These are phyloP conservation scores for Aspergillus candidus DNA, from an alignment of 2,329 filamentous ascomycete species.

Conservation along the genomic window DNA sequence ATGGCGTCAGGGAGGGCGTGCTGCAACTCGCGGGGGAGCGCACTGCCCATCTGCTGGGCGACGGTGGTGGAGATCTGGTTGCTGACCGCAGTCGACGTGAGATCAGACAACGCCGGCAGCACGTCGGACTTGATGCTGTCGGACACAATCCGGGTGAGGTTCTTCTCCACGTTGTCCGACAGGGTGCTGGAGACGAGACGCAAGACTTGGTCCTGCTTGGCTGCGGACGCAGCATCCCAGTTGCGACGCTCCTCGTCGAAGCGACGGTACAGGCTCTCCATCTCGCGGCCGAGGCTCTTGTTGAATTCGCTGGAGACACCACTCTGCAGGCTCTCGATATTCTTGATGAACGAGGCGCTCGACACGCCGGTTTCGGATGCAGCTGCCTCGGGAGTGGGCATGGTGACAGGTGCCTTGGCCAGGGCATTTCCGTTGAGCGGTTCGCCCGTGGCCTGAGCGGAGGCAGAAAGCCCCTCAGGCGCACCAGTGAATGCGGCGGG, in stretches of 20 bases:
- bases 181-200: slow-evolving; percentile 63
- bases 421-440: slow-evolving; percentile 9
- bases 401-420: slow-evolving; percentile 2
- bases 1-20: slow-evolving; percentile 62
- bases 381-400: slow-evolving; percentile 5
- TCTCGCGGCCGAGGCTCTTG: slow-evolving; percentile 43
- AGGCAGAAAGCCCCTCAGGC: slow-evolving; percentile 9
- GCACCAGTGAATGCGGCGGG: slow-evolving; percentile 12
- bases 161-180: slow-evolving; percentile 67
- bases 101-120: slow-evolving; percentile 65
- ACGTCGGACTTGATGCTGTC: slow-evolving; percentile 69
- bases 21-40: slow-evolving; percentile 68
- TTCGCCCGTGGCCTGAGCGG: slow-evolving; percentile 2
- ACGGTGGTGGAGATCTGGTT: slow-evolving; percentile 66
- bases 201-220: slow-evolving; percentile 65
- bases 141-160: slow-evolving; percentile 68
- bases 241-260: slow-evolving; percentile 65
- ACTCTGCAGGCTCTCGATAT: slow-evolving; percentile 52
- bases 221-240: slow-evolving; percentile 55
- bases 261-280: slow-evolving; percentile 53
- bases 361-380: slow-evolving; percentile 34
- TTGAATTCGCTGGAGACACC: slow-evolving; percentile 45
- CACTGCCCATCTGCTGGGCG: slow-evolving; percentile 58
- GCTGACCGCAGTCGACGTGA: slow-evolving; percentile 62
- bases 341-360: slow-evolving; percentile 53